Evolutionary conservation across 352 stramenopile genomes (phyloP).

Genomic region (Pelagophyceae sp.): DNA sequence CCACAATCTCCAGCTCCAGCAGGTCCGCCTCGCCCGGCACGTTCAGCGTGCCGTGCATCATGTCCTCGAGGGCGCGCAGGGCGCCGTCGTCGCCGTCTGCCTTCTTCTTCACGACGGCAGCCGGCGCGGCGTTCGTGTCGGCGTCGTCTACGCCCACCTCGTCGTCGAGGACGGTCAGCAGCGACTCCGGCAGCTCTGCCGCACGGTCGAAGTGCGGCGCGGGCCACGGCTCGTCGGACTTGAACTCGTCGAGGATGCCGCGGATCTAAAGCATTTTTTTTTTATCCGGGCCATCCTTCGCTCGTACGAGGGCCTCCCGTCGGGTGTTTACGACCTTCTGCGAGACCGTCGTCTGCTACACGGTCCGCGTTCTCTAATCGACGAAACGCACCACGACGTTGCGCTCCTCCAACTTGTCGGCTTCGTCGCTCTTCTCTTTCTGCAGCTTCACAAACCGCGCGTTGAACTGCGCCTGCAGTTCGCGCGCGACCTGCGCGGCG

Average conservation of each 20-base stretch:
- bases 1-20: conserved; percentile 55
- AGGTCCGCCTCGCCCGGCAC: conserved; percentile 65
- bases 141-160: conserved; percentile 76
- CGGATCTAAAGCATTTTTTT: background rate
- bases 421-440: conserved; percentile 60
- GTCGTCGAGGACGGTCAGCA: conserved; percentile 52
- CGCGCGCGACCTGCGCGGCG: conserved; percentile 57
- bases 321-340: no score
- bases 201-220: conserved; percentile 39
- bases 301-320: no score
- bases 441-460: conserved; percentile 61
- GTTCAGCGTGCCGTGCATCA: conserved; percentile 86
- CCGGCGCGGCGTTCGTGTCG: conserved; percentile 67
- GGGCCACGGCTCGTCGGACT: conserved; percentile 43
- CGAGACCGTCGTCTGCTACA: no score
- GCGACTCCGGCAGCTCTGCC: conserved; percentile 55
- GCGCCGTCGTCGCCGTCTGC: conserved; percentile 66
- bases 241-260: conserved; percentile 44
- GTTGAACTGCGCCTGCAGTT: conserved; percentile 66
- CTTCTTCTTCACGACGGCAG: background rate
- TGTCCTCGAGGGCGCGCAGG: conserved; percentile 65
- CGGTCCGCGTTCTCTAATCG: no score
- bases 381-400: conserved; percentile 37
- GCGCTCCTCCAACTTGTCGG: conserved; percentile 73
- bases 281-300: background rate